A percentile compares a stretch with the other conserved stretches of the same genome.
Conservation (phyloP, 78 protist genomes). For the Speleostelium caveatum region DNA sequence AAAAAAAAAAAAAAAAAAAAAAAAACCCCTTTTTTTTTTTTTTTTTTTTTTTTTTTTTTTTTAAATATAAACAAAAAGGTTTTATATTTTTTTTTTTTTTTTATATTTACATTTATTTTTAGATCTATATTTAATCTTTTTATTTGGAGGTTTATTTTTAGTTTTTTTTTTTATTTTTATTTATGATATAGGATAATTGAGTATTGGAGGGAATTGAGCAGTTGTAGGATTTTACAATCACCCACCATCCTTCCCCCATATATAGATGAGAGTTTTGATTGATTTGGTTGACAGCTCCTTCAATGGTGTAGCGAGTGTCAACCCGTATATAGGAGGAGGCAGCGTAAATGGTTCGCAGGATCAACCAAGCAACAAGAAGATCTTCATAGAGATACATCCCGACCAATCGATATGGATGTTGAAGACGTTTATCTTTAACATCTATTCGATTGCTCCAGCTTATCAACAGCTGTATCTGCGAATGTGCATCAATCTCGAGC, state of each 20-base stretch:
- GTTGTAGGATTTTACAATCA: neutral
- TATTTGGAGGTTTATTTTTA: too few relatives aligned
- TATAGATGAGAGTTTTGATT: neutral
- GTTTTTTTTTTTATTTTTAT: too few relatives aligned
- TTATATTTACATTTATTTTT: too few relatives aligned
- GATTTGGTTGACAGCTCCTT: neutral
- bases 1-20: too few relatives aligned
- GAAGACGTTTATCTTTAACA: constrained; percentile 32
- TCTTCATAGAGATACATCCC: constrained; percentile 52
- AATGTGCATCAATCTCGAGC: too few relatives aligned
- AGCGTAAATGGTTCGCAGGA: too few relatives aligned
- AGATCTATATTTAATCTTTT: too few relatives aligned
- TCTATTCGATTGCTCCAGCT: constrained; percentile 37
- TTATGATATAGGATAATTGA: too few relatives aligned
- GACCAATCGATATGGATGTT: constrained; percentile 75
- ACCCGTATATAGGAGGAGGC: too few relatives aligned
- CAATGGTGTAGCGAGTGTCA: too few relatives aligned
- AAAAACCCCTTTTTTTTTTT: too few relatives aligned
- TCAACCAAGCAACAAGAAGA: constrained; percentile 6
- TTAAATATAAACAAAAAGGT: neutral
- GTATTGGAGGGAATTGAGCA: too few relatives aligned
- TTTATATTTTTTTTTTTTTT: neutral
- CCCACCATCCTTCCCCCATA: neutral
- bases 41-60: neutral
- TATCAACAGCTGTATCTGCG: constrained; percentile 56